A percentile compares a stretch with the other conserved stretches of the same genome.
Evolutionary conservation across 2,329 filamentous ascomycete genomes (phyloP).

Genomic region (Cladobotryum protrusum): DNA sequence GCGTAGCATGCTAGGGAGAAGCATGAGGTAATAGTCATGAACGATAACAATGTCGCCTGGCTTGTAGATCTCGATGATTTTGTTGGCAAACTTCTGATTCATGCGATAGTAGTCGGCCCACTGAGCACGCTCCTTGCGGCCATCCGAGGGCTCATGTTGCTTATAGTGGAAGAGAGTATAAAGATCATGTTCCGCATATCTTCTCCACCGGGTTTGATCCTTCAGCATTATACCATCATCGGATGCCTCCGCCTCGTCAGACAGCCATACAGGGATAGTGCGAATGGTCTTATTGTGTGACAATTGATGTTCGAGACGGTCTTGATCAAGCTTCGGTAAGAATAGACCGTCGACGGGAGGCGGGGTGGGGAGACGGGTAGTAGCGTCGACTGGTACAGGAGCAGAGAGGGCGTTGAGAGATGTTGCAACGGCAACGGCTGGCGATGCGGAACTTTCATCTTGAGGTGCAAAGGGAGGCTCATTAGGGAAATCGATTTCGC

Average conservation of each 20-base stretch:
- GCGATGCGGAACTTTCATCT: conserved; percentile 36
- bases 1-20: conserved; percentile 81
- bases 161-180: conserved; percentile 96
- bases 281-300: conserved; percentile 66
- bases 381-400: conserved; percentile 66
- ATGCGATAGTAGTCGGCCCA: conserved; percentile 92
- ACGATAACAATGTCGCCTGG: conserved; percentile 89
- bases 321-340: conserved; percentile 64
- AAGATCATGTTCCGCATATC: conserved; percentile 85
- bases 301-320: conserved; percentile 67
- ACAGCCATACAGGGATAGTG: conserved; percentile 84
- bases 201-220: conserved; percentile 80
- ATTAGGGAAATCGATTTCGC: conserved; percentile 61
- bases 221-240: conserved; percentile 67
- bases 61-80: conserved; percentile 82
- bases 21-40: conserved; percentile 89
- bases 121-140: conserved; percentile 69
- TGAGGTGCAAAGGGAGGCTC: conserved; percentile 40
- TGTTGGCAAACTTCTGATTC: conserved; percentile 88
- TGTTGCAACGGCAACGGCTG: conserved; percentile 43
- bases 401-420: conserved; percentile 70
- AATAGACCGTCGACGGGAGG: conserved; percentile 62
- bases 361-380: conserved; percentile 48
- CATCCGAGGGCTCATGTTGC: conserved; percentile 83
- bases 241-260: conserved; percentile 63